phyloP scores from a whole-genome alignment of 208 protist species.

The Wallacemonas sp. region DNA sequence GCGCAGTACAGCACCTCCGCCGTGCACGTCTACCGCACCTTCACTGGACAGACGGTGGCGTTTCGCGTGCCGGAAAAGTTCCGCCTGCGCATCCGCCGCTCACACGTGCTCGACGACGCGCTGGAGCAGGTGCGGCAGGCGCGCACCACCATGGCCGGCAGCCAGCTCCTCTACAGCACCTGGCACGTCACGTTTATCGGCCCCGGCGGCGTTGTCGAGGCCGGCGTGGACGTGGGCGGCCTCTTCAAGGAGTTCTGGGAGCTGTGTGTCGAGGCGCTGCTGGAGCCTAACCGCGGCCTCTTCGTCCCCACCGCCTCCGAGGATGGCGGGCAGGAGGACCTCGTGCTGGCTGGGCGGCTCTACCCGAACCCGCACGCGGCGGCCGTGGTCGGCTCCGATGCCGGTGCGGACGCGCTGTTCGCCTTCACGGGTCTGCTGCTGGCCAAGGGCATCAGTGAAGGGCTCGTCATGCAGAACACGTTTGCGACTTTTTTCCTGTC shows the following conservation, averaged over 20 bases:
- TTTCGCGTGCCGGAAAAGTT: conserved; percentile 6
- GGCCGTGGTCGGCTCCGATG: conserved; percentile 4
- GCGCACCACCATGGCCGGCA: conserved; percentile 2
- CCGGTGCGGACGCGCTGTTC: neutral
- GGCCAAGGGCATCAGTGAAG: conserved; percentile 53
- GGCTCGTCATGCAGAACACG: conserved; percentile 36
- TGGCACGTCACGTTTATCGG: conserved; percentile 35
- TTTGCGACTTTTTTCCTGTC: conserved; percentile 58
- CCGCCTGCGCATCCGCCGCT: conserved; percentile 5
- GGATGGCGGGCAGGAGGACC: neutral
- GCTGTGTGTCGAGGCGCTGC: conserved; percentile 26
- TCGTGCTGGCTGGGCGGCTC: conserved; percentile 15
- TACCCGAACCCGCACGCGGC: conserved; percentile 44
- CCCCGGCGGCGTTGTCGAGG: conserved; percentile 28
- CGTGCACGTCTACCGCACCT: conserved; percentile 11
- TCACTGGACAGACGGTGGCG: neutral
- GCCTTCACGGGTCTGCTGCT: conserved; percentile 46
- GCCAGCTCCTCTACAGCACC: neutral
- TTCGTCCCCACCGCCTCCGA: conserved; percentile 35
- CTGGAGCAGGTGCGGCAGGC: conserved; percentile 2
- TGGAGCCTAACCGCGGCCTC: conserved; percentile 33
- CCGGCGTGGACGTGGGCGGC: conserved; percentile 43
- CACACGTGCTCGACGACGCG: conserved; percentile 4
- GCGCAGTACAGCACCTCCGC: neutral
- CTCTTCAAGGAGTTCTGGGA: conserved; percentile 57